phyloP scores from a whole-genome alignment of 768 basidiomycete genomes.

The Peribolospora kevripleyi region DNA sequence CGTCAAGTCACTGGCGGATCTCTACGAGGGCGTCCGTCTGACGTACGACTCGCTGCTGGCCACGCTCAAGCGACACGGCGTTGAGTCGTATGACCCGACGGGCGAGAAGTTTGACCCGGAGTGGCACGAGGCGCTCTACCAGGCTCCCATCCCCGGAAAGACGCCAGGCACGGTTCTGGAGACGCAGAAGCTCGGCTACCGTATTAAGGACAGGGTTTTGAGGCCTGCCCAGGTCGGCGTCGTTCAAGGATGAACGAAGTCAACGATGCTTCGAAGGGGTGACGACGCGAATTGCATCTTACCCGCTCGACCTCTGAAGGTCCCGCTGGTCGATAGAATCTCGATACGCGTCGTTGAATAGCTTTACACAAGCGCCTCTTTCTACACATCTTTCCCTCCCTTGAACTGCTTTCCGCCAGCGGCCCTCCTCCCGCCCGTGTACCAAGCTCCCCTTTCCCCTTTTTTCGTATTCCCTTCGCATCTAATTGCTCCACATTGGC shows the following conservation, averaged over 20 bases:
- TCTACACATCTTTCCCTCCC: no score
- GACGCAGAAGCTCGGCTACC: slow-evolving; percentile 31
- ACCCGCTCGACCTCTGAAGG: no score
- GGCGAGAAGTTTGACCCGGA: slow-evolving; percentile 92
- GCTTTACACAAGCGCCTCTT: no score
- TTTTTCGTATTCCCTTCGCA: no score
- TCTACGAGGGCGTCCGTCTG: slow-evolving; percentile 70
- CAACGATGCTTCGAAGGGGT: no score
- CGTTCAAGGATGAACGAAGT: slow-evolving; percentile 18
- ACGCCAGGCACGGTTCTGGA: slow-evolving; percentile 73
- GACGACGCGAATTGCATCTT: no score
- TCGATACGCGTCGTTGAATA: no score
- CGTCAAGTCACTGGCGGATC: slow-evolving; percentile 18
- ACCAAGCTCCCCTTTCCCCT: no score
- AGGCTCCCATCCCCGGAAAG: slow-evolving; percentile 66
- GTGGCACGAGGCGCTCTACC: slow-evolving; percentile 79
- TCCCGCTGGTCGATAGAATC: no score
- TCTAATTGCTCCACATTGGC: no score
- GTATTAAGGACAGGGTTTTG: slow-evolving; percentile 64
- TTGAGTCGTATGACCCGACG: slow-evolving; percentile 72
- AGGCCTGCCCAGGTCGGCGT: slow-evolving; percentile 94
- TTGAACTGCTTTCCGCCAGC: no score
- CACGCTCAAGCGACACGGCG: slow-evolving; percentile 72
- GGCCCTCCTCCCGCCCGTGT: no score
- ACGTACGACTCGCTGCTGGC: slow-evolving; percentile 73